Conservation (phyloP, 2,329 filamentous ascomycete species). For the Trichoderma sp. region DNA sequence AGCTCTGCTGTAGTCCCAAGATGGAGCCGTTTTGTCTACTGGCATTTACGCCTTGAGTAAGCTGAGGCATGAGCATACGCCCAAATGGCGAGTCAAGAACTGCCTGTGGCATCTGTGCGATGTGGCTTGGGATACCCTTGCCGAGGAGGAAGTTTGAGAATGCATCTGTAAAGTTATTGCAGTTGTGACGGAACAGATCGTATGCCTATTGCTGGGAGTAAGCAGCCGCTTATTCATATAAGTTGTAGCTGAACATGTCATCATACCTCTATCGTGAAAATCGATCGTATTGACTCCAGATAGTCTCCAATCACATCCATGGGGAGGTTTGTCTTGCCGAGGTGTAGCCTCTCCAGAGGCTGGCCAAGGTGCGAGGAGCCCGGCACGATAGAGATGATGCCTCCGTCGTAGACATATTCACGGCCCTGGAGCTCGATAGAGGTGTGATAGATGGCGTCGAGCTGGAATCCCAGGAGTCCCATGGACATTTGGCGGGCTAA, state of each 20-base stretch:
- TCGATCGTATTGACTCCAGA: conserved; percentile 73
- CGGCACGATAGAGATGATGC: conserved; percentile 76
- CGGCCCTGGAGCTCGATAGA: conserved; percentile 79
- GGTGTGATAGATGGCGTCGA: conserved; percentile 95
- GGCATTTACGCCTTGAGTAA: conserved; percentile 50
- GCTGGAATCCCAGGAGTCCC: conserved; percentile 54
- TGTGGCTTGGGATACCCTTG: conserved; percentile 82
- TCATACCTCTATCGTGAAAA: conserved; percentile 74
- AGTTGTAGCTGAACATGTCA: neutral
- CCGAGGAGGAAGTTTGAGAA: conserved; percentile 86
- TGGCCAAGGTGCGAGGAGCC: conserved; percentile 83
- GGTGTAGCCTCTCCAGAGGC: conserved; percentile 70
- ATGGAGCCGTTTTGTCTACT: conserved; percentile 51
- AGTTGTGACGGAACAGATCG: conserved; percentile 87
- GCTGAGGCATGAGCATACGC: conserved; percentile 77
- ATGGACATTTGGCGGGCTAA: conserved; percentile 55
- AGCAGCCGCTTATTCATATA: neutral
- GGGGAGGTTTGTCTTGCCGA: conserved; percentile 76
- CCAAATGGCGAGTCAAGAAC: conserved; percentile 86
- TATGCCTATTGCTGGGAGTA: conserved; percentile 60
- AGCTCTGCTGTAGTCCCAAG: conserved; percentile 48
- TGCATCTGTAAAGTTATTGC: conserved; percentile 96
- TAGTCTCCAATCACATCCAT: conserved; percentile 84
- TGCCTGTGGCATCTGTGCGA: conserved; percentile 77
- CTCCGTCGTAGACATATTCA: conserved; percentile 88